phyloP scores from a whole-genome alignment of 805 yeast genomes.

The Cyberlindnera suaveolens region DNA sequence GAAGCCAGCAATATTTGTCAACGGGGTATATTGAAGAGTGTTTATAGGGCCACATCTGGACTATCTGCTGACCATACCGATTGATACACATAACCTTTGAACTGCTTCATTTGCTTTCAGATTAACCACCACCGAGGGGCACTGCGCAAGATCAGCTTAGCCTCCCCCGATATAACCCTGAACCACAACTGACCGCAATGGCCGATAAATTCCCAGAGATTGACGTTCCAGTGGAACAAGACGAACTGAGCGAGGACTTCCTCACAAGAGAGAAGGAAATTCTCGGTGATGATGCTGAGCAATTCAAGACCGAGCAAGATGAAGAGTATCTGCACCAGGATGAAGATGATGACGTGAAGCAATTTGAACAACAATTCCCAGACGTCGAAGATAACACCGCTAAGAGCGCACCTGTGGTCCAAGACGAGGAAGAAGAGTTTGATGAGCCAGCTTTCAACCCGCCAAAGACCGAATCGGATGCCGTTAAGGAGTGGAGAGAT shows the following conservation, averaged over 20 bases:
- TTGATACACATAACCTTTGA: too few relatives aligned
- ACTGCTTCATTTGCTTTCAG: too few relatives aligned
- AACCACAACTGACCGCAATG: slow-evolving; percentile 30
- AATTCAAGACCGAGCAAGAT: slow-evolving; percentile 63
- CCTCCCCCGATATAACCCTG: neutral
- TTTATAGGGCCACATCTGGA: too few relatives aligned
- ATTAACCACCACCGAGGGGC: neutral
- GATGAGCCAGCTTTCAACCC: slow-evolving; percentile 26
- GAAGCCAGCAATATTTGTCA: too few relatives aligned
- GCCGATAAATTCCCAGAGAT: slow-evolving; percentile 76
- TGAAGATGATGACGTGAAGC: slow-evolving; percentile 37
- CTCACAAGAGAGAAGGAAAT: slow-evolving; percentile 62
- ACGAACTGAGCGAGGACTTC: slow-evolving; percentile 44
- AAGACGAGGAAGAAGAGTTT: slow-evolving; percentile 26
- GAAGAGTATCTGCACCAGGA: slow-evolving; percentile 39
- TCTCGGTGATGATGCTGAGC: slow-evolving; percentile 49
- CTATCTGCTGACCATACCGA: too few relatives aligned
- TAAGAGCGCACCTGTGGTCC: slow-evolving; percentile 1
- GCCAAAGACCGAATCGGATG: slow-evolving; percentile 42
- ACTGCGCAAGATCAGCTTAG: neutral
- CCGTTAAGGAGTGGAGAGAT: slow-evolving; percentile 72
- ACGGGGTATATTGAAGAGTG: too few relatives aligned
- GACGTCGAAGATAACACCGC: slow-evolving; percentile 37
- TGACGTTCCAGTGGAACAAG: slow-evolving; percentile 32
- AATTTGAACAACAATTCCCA: slow-evolving; percentile 61